phyloP scores from a whole-genome alignment of 1,139 yeast species.

The Taphrina pruni region DNA sequence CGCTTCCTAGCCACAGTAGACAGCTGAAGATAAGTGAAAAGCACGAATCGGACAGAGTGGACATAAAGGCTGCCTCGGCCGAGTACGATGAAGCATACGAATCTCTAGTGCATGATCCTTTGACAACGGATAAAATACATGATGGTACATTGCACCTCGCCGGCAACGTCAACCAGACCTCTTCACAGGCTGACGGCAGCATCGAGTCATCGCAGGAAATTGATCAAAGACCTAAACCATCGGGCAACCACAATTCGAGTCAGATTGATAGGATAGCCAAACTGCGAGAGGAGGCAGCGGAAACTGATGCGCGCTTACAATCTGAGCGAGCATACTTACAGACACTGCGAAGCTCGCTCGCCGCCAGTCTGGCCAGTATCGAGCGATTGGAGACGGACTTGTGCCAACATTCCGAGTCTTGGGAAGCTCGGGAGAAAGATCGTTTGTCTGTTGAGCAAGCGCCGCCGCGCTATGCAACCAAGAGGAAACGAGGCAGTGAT shows the following conservation, averaged over 20 bases:
- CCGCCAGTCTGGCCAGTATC: slow-evolving; percentile 12
- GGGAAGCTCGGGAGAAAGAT: slow-evolving; percentile 19
- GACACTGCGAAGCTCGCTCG: slow-evolving; percentile 3
- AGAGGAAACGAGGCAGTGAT: slow-evolving; percentile 12
- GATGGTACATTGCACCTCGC: background rate
- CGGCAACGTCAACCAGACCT: background rate
- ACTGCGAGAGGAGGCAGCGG: slow-evolving; percentile 7
- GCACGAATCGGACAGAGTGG: background rate
- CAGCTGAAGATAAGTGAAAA: background rate
- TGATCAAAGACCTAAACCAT: background rate
- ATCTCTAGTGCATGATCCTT: background rate
- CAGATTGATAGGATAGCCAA: background rate
- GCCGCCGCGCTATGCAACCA: background rate
- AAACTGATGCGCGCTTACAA: slow-evolving; percentile 13
- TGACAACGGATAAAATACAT: background rate
- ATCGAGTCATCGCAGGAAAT: no score
- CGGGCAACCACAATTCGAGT: background rate
- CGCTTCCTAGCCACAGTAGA: background rate
- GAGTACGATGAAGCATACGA: background rate
- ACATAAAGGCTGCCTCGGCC: background rate
- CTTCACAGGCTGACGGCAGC: background rate
- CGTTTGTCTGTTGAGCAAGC: slow-evolving; percentile 3
- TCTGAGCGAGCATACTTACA: background rate
- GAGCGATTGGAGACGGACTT: slow-evolving; percentile 12
- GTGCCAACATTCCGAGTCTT: slow-evolving; percentile 20